Conservation (phyloP, 352 stramenopile species). For the Peronosclerospora sorghi region DNA sequence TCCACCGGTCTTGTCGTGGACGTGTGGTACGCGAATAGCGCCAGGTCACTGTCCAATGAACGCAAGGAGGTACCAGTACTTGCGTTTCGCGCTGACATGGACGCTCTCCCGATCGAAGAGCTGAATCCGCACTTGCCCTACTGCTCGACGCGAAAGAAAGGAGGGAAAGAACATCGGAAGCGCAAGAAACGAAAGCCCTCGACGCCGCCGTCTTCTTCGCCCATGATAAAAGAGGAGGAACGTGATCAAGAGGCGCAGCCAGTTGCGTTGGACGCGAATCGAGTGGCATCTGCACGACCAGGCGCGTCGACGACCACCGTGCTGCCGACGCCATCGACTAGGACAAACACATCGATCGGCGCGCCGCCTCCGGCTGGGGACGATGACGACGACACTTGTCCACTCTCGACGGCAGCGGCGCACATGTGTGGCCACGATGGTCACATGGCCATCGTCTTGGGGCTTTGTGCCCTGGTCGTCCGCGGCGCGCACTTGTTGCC, state of each 20-base stretch:
- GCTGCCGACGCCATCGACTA: slow-evolving; percentile 12
- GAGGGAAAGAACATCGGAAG: slow-evolving; percentile 40
- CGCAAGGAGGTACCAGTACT: slow-evolving; percentile 78
- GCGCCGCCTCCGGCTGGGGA: slow-evolving; percentile 9
- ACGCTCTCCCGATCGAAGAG: slow-evolving; percentile 89
- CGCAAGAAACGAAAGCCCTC: slow-evolving; percentile 55
- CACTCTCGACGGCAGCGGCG: slow-evolving; percentile 26
- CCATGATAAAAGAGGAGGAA: slow-evolving; percentile 6
- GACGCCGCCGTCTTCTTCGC: slow-evolving; percentile 2
- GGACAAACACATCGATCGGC: slow-evolving; percentile 17
- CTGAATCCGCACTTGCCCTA: slow-evolving; percentile 71
- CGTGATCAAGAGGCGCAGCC: neutral
- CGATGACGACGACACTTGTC: slow-evolving; percentile 25
- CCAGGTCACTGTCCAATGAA: slow-evolving; percentile 33
- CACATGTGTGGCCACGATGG: slow-evolving; percentile 95
- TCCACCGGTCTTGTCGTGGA: slow-evolving; percentile 86
- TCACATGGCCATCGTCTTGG: slow-evolving; percentile 91
- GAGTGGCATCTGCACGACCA: slow-evolving; percentile 7
- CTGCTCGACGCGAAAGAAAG: slow-evolving; percentile 59
- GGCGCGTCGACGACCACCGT: slow-evolving; percentile 5
- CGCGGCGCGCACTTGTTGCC: slow-evolving; percentile 59
- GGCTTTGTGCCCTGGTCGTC: slow-evolving; percentile 74
- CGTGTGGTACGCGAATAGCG: slow-evolving; percentile 68
- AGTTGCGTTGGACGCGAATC: slow-evolving; percentile 1
- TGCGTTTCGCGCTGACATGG: slow-evolving; percentile 92